These are phyloP conservation scores for Ophidiomyces ophidiicola DNA, from an alignment of 2,329 filamentous ascomycete species.

Conservation along the genomic window DNA sequence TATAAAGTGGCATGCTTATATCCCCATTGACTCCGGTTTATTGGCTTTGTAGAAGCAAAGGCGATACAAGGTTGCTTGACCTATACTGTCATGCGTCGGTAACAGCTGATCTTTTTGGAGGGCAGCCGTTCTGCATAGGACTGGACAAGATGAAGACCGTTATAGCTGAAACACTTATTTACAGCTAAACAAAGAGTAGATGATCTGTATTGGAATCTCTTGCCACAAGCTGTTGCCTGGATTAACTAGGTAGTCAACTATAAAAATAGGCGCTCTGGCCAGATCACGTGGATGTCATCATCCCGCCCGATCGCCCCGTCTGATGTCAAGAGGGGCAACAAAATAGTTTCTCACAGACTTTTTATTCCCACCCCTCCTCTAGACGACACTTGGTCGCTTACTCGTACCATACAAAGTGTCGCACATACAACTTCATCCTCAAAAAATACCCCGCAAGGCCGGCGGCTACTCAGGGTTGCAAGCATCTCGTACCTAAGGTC, in stretches of 20 bases:
- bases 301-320: neutral
- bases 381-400: neutral
- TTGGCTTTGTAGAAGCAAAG: too few species aligned
- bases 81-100: neutral
- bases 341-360: too few species aligned
- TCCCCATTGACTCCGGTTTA: too few species aligned
- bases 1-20: too few species aligned
- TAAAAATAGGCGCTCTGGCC: neutral
- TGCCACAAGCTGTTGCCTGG: neutral
- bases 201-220: neutral
- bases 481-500: neutral
- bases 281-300: conserved; percentile 9
- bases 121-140: too few species aligned
- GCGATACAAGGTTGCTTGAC: neutral
- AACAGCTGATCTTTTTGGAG: neutral
- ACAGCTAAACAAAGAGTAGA: too few species aligned
- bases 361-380: neutral
- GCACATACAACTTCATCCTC: too few species aligned
- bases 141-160: too few species aligned
- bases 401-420: too few species aligned
- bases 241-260: neutral
- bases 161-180: too few species aligned
- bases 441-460: too few species aligned
- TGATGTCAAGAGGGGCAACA: conserved; percentile 1
- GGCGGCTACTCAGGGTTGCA: too few species aligned